phyloP scores from a whole-genome alignment of 306 rosid species.

The Corylus americana region DNA sequence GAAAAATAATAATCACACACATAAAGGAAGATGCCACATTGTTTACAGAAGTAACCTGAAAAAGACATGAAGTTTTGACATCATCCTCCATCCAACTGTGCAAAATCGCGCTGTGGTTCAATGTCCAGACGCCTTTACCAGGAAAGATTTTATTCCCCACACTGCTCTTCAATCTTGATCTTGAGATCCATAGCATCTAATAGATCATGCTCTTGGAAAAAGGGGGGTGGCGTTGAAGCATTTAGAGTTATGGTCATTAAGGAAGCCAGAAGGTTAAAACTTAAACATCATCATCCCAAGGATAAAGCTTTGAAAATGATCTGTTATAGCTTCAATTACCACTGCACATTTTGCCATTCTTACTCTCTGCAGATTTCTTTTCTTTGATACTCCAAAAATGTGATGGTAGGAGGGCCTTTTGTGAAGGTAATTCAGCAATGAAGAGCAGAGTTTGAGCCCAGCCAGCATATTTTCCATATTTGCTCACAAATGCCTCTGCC shows the following conservation, averaged over 20 bases:
- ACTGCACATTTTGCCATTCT: conserved; percentile 21
- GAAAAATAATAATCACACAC: not conserved
- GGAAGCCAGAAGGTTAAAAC: conserved; percentile 19
- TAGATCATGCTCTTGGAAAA: conserved; percentile 26
- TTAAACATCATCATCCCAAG: conserved; percentile 9
- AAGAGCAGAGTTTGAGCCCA: conserved; percentile 96
- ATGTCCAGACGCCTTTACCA: conserved; percentile 10
- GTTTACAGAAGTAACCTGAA: conserved; percentile 27
- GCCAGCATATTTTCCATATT: conserved; percentile 90
- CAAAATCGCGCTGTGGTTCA: conserved; percentile 7
- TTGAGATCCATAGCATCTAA: conserved; percentile 15
- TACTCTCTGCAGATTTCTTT: conserved; percentile 40
- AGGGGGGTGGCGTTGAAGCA: conserved; percentile 11
- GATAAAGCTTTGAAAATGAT: conserved; percentile 17
- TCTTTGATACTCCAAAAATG: conserved; percentile 44
- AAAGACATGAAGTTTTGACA: conserved; percentile 13
- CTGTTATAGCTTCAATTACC: conserved; percentile 28
- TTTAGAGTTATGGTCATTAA: not conserved
- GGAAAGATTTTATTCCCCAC: not conserved
- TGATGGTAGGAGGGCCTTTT: conserved; percentile 60
- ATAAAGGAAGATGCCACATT: conserved; percentile 2
- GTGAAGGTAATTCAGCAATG: conserved; percentile 89
- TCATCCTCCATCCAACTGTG: conserved; percentile 8
- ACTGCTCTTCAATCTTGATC: conserved; percentile 13
- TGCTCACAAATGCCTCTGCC: conserved; percentile 83